Base-by-base conservation (phyloP, 352 stramenopile species). In the Hyaloperonospora brassicae region DNA sequence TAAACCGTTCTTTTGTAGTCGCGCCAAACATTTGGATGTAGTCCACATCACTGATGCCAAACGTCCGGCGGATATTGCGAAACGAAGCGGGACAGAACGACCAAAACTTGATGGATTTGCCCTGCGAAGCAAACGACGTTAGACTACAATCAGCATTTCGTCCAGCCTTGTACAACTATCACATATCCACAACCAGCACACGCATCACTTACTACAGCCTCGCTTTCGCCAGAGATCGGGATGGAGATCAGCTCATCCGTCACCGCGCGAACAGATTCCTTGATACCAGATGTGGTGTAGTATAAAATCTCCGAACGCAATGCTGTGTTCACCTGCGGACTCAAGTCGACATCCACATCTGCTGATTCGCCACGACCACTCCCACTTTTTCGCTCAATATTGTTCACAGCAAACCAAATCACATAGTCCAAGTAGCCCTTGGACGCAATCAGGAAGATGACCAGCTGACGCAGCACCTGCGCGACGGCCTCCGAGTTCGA, bases 361-460 rank as follows among this genome's bases (percentile, higher is more conserved):
- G 79, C 77, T 5, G 77, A 88, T 43, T 88, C 76, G 22, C 86
- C 52, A 11, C 62, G 63, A 50, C 62, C 70, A 41, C 72, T 84
- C 45, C 59, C 64, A 27, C 63, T 53, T 6, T 79, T 67, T 48
- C 78, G 68, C 50, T 94, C 77, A 35, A 92, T 90, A 52, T 82
- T 93, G 73, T 95, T 95, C 47, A 95, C 81, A 14, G 80, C 83
- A 40, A 95, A 95, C 84, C 84, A 95, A 55, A 95, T 92, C 23
- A 95, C 84, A 50, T 87, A 95, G 60, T 95, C 83, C 31, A 93
- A 52, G 50, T 93, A 95, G 3, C 82, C 82, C 49, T 88, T 92
- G 6, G 79, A 88, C 5, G 82, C 65, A 50, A 95, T 89, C 0
- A 93, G 59, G 54, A 95, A 95, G 2, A 74, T 75, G 7, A 95